Conservation (phyloP, 2,329 filamentous ascomycete genomes). For the Colletotrichum abscissum region DNA sequence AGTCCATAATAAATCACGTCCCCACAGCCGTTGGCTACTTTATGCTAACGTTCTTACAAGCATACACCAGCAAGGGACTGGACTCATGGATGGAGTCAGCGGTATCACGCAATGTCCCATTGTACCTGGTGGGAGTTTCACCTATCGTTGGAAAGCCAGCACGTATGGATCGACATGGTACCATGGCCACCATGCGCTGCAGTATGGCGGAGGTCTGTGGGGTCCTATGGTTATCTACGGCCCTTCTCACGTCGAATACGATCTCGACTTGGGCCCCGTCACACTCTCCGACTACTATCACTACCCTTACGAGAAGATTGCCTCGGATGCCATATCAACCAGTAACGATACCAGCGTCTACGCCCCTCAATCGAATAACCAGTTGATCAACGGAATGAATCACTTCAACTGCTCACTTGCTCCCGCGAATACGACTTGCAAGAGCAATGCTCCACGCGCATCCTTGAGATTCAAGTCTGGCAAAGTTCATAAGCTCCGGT, state of each 20-base stretch:
- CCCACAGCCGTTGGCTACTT: too few relatives aligned
- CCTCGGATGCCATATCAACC: conserved; percentile 57
- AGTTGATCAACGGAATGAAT: conserved; percentile 60
- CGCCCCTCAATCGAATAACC: conserved; percentile 44
- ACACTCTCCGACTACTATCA: conserved; percentile 72
- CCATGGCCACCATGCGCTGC: conserved; percentile 66
- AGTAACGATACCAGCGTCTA: conserved; percentile 54
- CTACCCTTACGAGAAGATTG: conserved; percentile 53
- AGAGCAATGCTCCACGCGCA: conserved; percentile 3
- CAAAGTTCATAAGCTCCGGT: conserved; percentile 26
- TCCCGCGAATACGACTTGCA: conserved; percentile 51
- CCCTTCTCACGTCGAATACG: conserved; percentile 62
- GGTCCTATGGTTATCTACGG: conserved; percentile 70
- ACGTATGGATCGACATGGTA: conserved; percentile 68
- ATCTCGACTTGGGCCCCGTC: conserved; percentile 67
- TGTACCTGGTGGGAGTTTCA: conserved; percentile 61
- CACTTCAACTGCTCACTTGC: conserved; percentile 54
- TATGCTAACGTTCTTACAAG: neutral
- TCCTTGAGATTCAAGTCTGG: conserved; percentile 23
- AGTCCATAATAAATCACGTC: neutral
- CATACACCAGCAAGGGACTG: conserved; percentile 27
- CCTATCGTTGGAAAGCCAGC: conserved; percentile 67
- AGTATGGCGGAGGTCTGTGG: conserved; percentile 64
- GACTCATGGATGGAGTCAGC: conserved; percentile 63
- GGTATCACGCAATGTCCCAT: conserved; percentile 61